Evolutionary conservation across 208 protist species (phyloP).

Genomic region (Acanthamoeba triangularis): DNA sequence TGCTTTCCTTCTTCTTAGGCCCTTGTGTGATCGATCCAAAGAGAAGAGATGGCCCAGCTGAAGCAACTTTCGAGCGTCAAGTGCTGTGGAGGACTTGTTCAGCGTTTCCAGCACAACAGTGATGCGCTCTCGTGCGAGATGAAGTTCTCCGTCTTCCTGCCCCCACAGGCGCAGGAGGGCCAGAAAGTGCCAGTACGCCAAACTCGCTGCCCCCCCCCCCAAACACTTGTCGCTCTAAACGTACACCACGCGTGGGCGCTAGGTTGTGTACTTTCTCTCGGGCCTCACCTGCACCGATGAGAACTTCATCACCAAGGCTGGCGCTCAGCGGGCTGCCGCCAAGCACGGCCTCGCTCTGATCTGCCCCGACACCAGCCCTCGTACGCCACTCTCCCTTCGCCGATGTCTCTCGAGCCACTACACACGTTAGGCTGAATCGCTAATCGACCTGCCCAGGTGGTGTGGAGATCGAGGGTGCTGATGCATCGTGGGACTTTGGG

Average conservation of each 20-base stretch:
- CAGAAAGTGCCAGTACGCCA: conserved; percentile 23
- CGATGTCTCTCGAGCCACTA: too few species aligned
- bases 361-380: conserved; percentile 88
- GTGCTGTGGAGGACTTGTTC: conserved; percentile 74
- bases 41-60: conserved; percentile 54
- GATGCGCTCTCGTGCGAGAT: conserved; percentile 56
- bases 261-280: conserved; percentile 87
- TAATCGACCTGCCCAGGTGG: conserved; percentile 72
- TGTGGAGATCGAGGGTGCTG: conserved; percentile 78
- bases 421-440: neutral
- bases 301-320: conserved; percentile 91
- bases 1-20: neutral
- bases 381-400: conserved; percentile 63
- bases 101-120: conserved; percentile 40
- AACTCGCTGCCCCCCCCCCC: neutral
- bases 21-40: neutral
- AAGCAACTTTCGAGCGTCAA: conserved; percentile 63
- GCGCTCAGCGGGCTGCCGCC: conserved; percentile 78
- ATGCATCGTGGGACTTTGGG: conserved; percentile 90
- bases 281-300: conserved; percentile 93
- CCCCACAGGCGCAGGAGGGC: conserved; percentile 1
- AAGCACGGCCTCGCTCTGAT: conserved; percentile 83
- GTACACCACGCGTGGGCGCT: neutral
- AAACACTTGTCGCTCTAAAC: neutral
- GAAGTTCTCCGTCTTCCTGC: conserved; percentile 78